Evolutionary conservation across 441 rosid genomes (phyloP).

Genomic region (Populus hybrid): DNA sequence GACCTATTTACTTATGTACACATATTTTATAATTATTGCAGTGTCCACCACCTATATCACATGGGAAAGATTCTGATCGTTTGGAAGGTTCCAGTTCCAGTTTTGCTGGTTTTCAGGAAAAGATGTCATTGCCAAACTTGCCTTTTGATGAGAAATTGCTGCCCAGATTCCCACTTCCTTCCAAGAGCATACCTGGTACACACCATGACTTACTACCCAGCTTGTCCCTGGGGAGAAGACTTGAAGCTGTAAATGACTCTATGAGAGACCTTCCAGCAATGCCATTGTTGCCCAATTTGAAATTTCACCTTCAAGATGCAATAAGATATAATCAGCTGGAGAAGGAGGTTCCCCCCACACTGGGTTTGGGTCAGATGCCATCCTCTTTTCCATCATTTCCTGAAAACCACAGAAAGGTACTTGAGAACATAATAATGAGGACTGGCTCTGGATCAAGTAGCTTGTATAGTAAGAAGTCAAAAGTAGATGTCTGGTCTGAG

Average conservation of each 20-base stretch:
- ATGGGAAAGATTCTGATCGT: conserved; percentile 51
- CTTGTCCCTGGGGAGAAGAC: conserved; percentile 75
- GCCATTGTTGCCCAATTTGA: conserved; percentile 81
- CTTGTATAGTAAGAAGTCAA: conserved; percentile 64
- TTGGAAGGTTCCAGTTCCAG: conserved; percentile 51
- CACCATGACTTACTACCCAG: conserved; percentile 65
- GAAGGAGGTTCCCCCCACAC: conserved; percentile 55
- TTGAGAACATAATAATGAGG: conserved; percentile 93
- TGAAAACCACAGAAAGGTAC: conserved; percentile 95
- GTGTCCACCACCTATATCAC: conserved; percentile 46
- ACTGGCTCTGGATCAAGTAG: conserved; percentile 69
- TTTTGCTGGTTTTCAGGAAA: conserved; percentile 78
- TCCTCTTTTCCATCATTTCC: conserved; percentile 62
- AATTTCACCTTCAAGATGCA: conserved; percentile 61
- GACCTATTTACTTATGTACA: neutral
- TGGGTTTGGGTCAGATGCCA: conserved; percentile 81
- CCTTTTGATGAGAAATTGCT: conserved; percentile 76
- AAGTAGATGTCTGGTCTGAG: conserved; percentile 89
- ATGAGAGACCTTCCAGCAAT: conserved; percentile 64
- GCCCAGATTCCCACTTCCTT: conserved; percentile 63
- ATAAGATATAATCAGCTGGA: conserved; percentile 66
- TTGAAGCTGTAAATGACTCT: conserved; percentile 61
- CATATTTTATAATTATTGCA: conserved; percentile 26
- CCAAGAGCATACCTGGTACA: conserved; percentile 39
- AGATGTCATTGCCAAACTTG: conserved; percentile 54